These are phyloP conservation scores for Zygotorulaspora sp. DNA, from an alignment of 805 yeast genomes.

Conservation along the genomic window DNA sequence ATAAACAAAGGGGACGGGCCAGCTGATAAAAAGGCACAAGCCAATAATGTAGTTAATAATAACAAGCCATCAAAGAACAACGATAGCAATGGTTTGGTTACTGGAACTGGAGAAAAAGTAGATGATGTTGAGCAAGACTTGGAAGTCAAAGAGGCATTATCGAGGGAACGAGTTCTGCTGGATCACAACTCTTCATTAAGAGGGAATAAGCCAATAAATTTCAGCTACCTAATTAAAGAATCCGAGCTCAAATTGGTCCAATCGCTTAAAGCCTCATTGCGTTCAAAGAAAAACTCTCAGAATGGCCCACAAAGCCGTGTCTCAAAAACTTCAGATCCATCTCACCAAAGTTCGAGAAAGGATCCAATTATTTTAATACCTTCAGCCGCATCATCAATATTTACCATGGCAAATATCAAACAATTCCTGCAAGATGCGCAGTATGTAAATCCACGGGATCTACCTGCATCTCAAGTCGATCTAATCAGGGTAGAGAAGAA, in stretches of 20 bases:
- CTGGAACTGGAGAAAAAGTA: conserved; percentile 3
- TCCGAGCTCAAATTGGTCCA: conserved; percentile 55
- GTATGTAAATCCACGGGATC: conserved; percentile 49
- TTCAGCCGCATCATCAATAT: conserved; percentile 71
- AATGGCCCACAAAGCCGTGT: conserved; percentile 20
- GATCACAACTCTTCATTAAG: conserved; percentile 60
- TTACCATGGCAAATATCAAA: conserved; percentile 62
- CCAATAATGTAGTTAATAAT: conserved; percentile 36
- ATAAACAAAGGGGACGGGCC: conserved; percentile 16
- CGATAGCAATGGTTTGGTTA: conserved; percentile 2
- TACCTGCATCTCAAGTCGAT: conserved; percentile 32
- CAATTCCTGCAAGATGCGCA: conserved; percentile 68
- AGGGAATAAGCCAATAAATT: conserved; percentile 63
- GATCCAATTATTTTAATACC: conserved; percentile 75
- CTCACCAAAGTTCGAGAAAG: conserved; percentile 25
- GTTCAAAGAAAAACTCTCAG: conserved; percentile 21
- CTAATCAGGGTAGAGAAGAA: conserved; percentile 32
- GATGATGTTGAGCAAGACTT: conserved; percentile 31
- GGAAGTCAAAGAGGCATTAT: conserved; percentile 27
- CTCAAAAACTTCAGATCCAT: conserved; percentile 15
- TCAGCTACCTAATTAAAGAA: conserved; percentile 63
- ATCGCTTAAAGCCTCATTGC: conserved; percentile 41
- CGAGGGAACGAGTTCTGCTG: conserved; percentile 46
- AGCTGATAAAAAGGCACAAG: conserved; percentile 8
- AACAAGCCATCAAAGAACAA: conserved; percentile 7